Evolutionary conservation across 129 eudicot genomes (phyloP), one percentile per base, ranked within the genome.

Genomic region (Arctium lappa): DNA sequence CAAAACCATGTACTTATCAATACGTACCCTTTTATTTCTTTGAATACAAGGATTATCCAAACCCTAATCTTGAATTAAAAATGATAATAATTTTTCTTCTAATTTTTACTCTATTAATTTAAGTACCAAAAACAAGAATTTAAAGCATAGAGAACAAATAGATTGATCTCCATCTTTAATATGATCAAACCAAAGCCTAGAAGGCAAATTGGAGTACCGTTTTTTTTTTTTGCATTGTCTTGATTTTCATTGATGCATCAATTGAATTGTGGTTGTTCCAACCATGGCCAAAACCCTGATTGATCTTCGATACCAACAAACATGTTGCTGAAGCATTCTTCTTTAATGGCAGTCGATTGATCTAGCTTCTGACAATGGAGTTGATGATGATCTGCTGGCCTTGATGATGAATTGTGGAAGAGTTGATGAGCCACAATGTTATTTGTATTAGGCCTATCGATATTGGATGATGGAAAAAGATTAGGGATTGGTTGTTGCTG

Each of bases 241-340:
- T 72, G 80, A 83, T 75, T 32, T 42, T 65, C 8, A 37, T 69
- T 27, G 10, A 39, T 3, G 8, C 62, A 74, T 92, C 84, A 95
- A 74, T 90, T 93, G 85, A 91, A 96, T 16, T 92, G 91, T 33
- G 91, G 99, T 46, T 89, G 95, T 76, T 96, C 98, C 87, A 93
- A 77, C 99, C 99, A 96, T 42, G 99, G 98, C 99, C 99, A 96
- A 87, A 96, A 91, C 13, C 90, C 97, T 1, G 94, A 85, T 80
- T 93, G 99, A 86, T 95, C 99, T 63, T 96, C 99, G 39, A 91
- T 90, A 32, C 97, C 93, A 81, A 88, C 85, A 31, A 96, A 90
- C 97, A 93, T 93, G 80, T 76, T 91, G 88, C 89, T 83, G 85
- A 93, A 84, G 83, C 94, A 85, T 81, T 96, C 99, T 88, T 96